Evolutionary conservation across 1,139 yeast species (phyloP), one percentile per base, ranked within the genome.

Genomic region (Debaryomyces subglobosus): DNA sequence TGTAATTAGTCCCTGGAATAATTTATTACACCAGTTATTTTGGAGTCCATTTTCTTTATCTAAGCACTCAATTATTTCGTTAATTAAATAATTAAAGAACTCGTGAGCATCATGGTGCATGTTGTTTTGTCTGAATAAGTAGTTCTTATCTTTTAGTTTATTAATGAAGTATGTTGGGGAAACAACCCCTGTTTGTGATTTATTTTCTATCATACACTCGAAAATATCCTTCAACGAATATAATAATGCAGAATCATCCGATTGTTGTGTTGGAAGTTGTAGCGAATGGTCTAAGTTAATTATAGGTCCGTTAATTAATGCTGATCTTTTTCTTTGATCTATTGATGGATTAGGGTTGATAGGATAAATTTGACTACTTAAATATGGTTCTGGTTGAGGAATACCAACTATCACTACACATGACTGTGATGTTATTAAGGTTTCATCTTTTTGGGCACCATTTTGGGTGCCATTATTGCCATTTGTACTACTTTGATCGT

Each of bases 21-120:
- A 71, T 25, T 82, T 81, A 47, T 83, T 86, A 50, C 94, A 79
- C 81, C 87, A 81, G 56, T 78, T 77, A 25, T 69, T 59, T 7
- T 65, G 64, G 23, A 55, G 49, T 12, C 68, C 71, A 47, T 54
- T 46, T 48, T 65, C 79, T 52, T 60, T 63, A 49, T 81, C 84
- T 29, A 89, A 67, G 33, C 81, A 77, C 56, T 94, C 99, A 49
- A 91, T 83, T 27, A 89, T 81, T 55, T 85, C 89, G 66, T 94
- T 94, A 46, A 94, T 75, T 55, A 92, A 67, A 61, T 89, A 92
- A 65, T 92, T 92, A 63, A 91, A 79, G 65, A 94, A 94, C 65
- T 94, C 99, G 67, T 94, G 99, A 2, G 99, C 97, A 72, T 94
- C 99, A 63, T 94, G 99, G 65, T 94, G 99, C 96, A 92, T 91